Base-by-base conservation (phyloP, 2,329 filamentous ascomycete genomes). In the Exophiala spinifera region DNA sequence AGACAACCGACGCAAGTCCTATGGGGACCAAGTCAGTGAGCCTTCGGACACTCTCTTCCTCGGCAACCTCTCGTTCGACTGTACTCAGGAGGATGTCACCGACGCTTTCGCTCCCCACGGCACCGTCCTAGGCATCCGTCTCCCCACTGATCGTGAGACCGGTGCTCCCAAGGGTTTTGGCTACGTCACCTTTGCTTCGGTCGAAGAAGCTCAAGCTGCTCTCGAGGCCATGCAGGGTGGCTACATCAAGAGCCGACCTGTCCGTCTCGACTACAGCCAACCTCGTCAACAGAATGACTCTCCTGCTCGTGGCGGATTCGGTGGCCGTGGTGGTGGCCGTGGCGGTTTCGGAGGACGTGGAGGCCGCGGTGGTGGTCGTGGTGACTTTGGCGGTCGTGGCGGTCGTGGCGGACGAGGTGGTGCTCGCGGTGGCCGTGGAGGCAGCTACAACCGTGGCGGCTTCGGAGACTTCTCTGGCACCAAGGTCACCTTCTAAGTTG, bases 81-180 rank as follows among this genome's bases (percentile, higher is more conserved):
- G 86, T 66, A 84, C 87, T 66, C 88, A 95, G 76, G 87, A 91
- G 52, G 75, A 78, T 61, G 80, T 96, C 64, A 80, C 79, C 59
- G 82, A 86, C 64, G 84, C 87, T 70, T 96, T 96, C 78, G 76
- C 77, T 65, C 81, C 87, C 64, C 80, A 85, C 65, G 83, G 84
- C 62, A 80, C 78, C 69, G 83, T 94, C 69, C 82, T 86, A 67
- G 88, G 87, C 69, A 84, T 96, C 66, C 88, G 91, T 68, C 85
- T 96, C 59, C 91, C 91, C 48, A 96, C 91, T 56, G 89, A 96
- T 71, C 84, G 78, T 78, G 90, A 95, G 58, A 84, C 84, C 59
- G 91, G 90, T 62, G 83, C 85, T 65, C 85, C 87, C 69, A 96
- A 96, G 85, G 91, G 91, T 54, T 96, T 95, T 73, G 91, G 89